phyloP scores from a whole-genome alignment of 495 filamentous ascomycete genomes.

The Penicillium simplicissimum region DNA sequence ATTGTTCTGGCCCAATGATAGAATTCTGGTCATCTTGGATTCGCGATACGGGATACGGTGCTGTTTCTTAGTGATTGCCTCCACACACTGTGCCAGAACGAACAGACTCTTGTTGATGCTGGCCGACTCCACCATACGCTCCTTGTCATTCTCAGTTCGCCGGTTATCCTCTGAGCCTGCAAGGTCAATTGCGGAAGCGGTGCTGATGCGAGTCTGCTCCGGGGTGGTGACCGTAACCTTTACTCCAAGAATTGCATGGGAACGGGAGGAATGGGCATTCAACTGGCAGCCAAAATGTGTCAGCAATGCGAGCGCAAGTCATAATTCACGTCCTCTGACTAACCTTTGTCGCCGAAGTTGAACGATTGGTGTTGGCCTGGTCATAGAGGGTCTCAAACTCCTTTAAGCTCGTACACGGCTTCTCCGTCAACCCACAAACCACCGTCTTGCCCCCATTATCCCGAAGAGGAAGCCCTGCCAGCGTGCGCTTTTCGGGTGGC shows the following conservation, averaged over 20 bases:
- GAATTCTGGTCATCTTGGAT: slow-evolving; percentile 94
- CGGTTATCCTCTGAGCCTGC: slow-evolving; percentile 97
- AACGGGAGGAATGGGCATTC: slow-evolving; percentile 91
- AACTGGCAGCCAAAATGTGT: slow-evolving; percentile 46
- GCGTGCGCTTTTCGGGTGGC: slow-evolving; percentile 82
- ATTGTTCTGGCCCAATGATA: slow-evolving; percentile 92
- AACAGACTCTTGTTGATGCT: slow-evolving; percentile 99
- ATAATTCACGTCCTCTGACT: neutral
- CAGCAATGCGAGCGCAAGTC: slow-evolving; percentile 9
- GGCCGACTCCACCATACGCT: slow-evolving; percentile 90
- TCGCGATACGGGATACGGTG: slow-evolving; percentile 89
- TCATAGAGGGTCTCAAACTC: slow-evolving; percentile 94
- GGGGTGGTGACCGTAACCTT: slow-evolving; percentile 76
- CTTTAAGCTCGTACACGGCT: slow-evolving; percentile 79
- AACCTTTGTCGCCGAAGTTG: slow-evolving; percentile 88
- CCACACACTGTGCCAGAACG: slow-evolving; percentile 91
- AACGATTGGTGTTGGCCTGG: slow-evolving; percentile 89
- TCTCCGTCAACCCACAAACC: slow-evolving; percentile 88
- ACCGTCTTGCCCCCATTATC: slow-evolving; percentile 88
- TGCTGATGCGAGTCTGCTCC: slow-evolving; percentile 72
- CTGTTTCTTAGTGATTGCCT: slow-evolving; percentile 82
- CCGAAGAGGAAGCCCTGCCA: slow-evolving; percentile 82
- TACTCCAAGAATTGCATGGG: slow-evolving; percentile 90
- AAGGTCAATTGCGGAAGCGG: slow-evolving; percentile 91
- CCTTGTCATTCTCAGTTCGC: slow-evolving; percentile 90